These are phyloP conservation scores for Dryas alaskensis DNA, from an alignment of 306 rosid genomes.

Conservation along the genomic window DNA sequence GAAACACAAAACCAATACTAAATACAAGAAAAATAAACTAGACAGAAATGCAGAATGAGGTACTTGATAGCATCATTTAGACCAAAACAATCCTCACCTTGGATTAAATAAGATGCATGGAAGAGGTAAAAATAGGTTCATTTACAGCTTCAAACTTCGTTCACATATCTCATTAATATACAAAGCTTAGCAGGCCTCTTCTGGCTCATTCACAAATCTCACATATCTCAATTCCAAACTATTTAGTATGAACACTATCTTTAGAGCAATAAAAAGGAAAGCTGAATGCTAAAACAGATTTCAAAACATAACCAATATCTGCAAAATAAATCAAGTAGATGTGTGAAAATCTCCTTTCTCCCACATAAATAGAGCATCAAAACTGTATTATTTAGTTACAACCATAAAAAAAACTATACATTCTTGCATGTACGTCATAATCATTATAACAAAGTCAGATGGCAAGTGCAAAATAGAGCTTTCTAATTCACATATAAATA, in stretches of 20 bases:
- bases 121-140: too few species aligned
- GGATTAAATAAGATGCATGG: too few species aligned
- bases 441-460: background rate
- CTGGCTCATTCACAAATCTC: too few species aligned
- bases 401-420: background rate
- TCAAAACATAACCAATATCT: background rate
- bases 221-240: too few species aligned
- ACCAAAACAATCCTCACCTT: conserved; percentile 19
- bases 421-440: background rate
- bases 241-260: background rate
- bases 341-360: background rate
- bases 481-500: background rate
- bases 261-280: background rate
- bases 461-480: conserved; percentile 3
- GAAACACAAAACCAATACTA: conserved; percentile 20
- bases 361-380: background rate
- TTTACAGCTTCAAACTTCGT: too few species aligned
- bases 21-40: conserved; percentile 22
- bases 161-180: too few species aligned
- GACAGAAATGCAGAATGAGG: conserved; percentile 24
- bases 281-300: conserved; percentile 6
- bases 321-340: background rate
- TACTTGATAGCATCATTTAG: conserved; percentile 21
- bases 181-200: too few species aligned
- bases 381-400: background rate